phyloP scores from a whole-genome alignment of 1,284 basidiomycete species.

The Puccinia brachypodii region DNA sequence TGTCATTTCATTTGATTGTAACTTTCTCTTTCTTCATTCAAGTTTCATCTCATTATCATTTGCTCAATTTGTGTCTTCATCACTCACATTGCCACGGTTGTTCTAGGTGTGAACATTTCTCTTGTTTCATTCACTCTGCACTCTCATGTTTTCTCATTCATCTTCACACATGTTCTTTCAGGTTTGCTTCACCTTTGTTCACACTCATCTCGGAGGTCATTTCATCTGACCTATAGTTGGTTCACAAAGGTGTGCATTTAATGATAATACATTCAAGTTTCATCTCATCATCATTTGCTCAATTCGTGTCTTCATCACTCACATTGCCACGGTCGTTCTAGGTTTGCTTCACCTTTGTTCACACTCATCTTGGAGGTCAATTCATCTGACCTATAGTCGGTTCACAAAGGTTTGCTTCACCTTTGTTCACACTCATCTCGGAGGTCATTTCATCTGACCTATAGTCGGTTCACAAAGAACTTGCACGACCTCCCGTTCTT shows the following conservation, averaged over 20 bases:
- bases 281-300: not conserved
- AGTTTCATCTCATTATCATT: not conserved
- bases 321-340: not conserved
- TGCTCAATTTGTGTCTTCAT: not conserved
- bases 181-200: not conserved
- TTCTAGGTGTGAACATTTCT: not conserved
- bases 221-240: not conserved
- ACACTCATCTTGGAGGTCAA: not conserved
- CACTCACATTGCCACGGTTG: not conserved
- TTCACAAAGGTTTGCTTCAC: not conserved
- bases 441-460: not conserved
- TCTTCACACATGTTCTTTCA: too few species aligned
- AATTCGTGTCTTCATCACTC: not conserved
- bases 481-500: not conserved
- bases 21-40: too few species aligned
- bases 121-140: too few species aligned
- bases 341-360: not conserved
- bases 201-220: not conserved
- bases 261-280: not conserved
- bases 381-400: not conserved
- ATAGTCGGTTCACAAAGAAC: not conserved
- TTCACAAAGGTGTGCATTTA: too few species aligned
- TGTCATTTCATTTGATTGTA: too few species aligned
- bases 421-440: not conserved
- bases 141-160: too few species aligned